These are phyloP conservation scores for Circinella umbellata DNA, from an alignment of 371 early-diverging fungal genomes.

Conservation along the genomic window DNA sequence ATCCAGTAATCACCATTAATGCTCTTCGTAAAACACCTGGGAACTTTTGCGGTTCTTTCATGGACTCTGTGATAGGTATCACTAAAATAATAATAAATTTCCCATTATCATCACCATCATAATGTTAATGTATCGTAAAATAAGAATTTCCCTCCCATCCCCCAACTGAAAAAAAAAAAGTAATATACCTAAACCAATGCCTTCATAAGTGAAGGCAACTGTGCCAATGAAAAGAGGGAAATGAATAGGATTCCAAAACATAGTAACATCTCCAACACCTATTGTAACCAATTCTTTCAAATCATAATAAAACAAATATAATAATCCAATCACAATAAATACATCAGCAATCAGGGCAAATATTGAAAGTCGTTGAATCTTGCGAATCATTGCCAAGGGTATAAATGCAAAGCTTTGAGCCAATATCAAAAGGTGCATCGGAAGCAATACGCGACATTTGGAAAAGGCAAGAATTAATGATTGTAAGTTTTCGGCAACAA, in stretches of 20 bases:
- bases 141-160: too few species aligned
- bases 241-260: conserved; percentile 67
- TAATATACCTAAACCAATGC: conserved; percentile 77
- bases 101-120: background rate
- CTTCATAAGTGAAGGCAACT: conserved; percentile 91
- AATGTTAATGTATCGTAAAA: too few species aligned
- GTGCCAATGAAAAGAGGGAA: conserved; percentile 88
- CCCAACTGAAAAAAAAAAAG: background rate
- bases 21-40: conserved; percentile 68
- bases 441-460: conserved; percentile 57
- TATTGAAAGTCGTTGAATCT: conserved; percentile 78
- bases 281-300: conserved; percentile 54
- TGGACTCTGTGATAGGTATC: conserved; percentile 73
- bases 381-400: conserved; percentile 83
- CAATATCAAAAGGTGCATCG: conserved; percentile 66
- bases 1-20: conserved; percentile 67
- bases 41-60: conserved; percentile 85
- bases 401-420: conserved; percentile 79
- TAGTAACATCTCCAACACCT: conserved; percentile 62
- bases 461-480: conserved; percentile 69
- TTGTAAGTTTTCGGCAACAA: conserved; percentile 83
- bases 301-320: conserved; percentile 80
- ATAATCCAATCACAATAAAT: conserved; percentile 82
- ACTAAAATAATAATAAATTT: conserved; percentile 23
- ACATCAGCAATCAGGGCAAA: conserved; percentile 86